A percentile compares a stretch with the other conserved stretches of the same genome.
These are phyloP conservation scores for Peltaster fructicola DNA, from an alignment of 2,329 filamentous ascomycete species.

Conservation along the genomic window DNA sequence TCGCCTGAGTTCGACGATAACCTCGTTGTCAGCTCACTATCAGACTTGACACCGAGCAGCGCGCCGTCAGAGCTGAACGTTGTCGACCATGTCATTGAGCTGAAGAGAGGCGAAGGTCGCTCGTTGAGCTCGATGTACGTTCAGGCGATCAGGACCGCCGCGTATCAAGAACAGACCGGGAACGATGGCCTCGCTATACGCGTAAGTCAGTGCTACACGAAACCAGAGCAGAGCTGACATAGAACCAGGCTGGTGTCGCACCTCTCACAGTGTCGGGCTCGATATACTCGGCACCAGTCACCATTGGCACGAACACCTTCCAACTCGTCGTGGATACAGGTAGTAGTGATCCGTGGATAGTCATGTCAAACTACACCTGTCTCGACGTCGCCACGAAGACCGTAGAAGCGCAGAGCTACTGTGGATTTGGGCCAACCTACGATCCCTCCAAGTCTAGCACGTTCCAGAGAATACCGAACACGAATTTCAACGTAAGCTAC, in stretches of 20 bases:
- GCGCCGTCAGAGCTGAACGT: slow-evolving; percentile 11
- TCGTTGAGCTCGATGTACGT: slow-evolving; percentile 14
- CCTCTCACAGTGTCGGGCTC: slow-evolving; percentile 10
- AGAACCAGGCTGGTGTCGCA: not conserved
- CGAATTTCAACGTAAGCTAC: slow-evolving; percentile 29
- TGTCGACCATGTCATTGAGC: slow-evolving; percentile 10
- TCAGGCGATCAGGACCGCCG: slow-evolving; percentile 9
- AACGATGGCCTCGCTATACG: not conserved
- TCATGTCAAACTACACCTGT: slow-evolving; percentile 14
- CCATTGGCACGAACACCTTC: slow-evolving; percentile 16
- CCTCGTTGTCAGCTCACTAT: too few species aligned
- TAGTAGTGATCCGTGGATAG: slow-evolving; percentile 31
- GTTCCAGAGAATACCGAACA: slow-evolving; percentile 21
- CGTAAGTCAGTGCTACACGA: not conserved
- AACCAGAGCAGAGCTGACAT: too few species aligned
- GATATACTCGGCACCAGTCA: slow-evolving; percentile 16
- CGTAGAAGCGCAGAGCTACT: slow-evolving; percentile 9
- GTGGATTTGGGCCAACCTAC: slow-evolving; percentile 19
- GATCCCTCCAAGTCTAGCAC: slow-evolving; percentile 13
- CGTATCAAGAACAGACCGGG: not conserved
- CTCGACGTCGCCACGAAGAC: slow-evolving; percentile 7
- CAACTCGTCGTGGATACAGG: slow-evolving; percentile 29
- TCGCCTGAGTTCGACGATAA: too few species aligned
- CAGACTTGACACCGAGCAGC: too few species aligned
- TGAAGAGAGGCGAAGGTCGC: slow-evolving; percentile 8